phyloP scores from a whole-genome alignment of 805 yeast species.

The Nadsonia fulvescens region DNA sequence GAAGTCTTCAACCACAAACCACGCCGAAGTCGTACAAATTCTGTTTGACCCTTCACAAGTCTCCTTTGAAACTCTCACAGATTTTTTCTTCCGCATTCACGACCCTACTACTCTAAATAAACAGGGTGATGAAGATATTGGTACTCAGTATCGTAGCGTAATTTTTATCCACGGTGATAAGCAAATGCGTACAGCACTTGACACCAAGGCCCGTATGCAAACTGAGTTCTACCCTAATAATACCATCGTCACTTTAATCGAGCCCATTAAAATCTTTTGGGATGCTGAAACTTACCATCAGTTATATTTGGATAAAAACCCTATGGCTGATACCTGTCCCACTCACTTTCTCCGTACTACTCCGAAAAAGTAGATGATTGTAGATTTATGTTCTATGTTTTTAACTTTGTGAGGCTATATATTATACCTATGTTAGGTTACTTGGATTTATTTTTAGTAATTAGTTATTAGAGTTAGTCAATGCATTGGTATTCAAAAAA shows the following conservation, averaged over 20 bases:
- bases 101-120: slow-evolving; percentile 70
- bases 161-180: slow-evolving; percentile 40
- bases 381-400: not conserved
- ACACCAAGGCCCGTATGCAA: slow-evolving; percentile 34
- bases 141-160: slow-evolving; percentile 76
- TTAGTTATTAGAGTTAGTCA: not conserved
- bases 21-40: slow-evolving; percentile 67
- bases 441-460: not conserved
- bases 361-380: slow-evolving; percentile 22
- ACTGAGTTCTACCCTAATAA: slow-evolving; percentile 45
- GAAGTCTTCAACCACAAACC: slow-evolving; percentile 51
- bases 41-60: slow-evolving; percentile 52
- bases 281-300: slow-evolving; percentile 93
- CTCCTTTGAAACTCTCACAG: slow-evolving; percentile 40
- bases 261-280: slow-evolving; percentile 46
- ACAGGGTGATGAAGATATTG: slow-evolving; percentile 65
- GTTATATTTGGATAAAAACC: slow-evolving; percentile 54
- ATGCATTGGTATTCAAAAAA: not conserved
- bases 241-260: slow-evolving; percentile 47
- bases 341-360: slow-evolving; percentile 58
- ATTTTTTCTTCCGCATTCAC: slow-evolving; percentile 73
- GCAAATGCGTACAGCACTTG: slow-evolving; percentile 26
- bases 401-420: slow-evolving; percentile 1
- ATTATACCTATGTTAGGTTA: not conserved
- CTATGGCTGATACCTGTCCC: slow-evolving; percentile 74